Evolutionary conservation across 2,329 filamentous ascomycete species (phyloP), one percentile per base, ranked within the genome.

Genomic region (Fusarium beomiforme): DNA sequence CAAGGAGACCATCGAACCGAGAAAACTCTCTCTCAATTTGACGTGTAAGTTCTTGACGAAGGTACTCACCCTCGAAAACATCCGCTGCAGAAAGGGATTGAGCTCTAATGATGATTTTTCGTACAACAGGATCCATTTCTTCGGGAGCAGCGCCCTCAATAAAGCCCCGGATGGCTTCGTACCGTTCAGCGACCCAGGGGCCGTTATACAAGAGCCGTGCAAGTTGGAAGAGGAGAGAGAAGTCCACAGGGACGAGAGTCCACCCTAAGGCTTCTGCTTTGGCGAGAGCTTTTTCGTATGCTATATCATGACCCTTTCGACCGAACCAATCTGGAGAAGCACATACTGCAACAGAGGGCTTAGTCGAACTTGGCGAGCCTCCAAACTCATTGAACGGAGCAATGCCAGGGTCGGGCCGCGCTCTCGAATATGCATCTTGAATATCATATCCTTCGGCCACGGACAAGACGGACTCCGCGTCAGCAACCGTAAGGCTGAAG

Each of bases 151-250:
- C 54, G 5, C 47, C 60, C 21, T 82, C 78, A 62, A 87, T 85
- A 50, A 89, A 81, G 37, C 80, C 73, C 8, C 80, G 77, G 36
- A 87, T 87, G 17, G 86, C 84, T 6, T 85, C 84, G 64, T 88
- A 86, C 19, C 88, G 83, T 73, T 90, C 88, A 3, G 84, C 85
- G 3, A 90, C 86, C 76, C 89, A 86, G 0, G 87, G 85, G 0
- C 87, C 87, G 24, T 86, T 84, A 72, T 90, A 90, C 1, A 90
- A 79, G 4, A 90, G 80, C 53, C 84, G 79, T 5, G 85, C 87
- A 7, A 86, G 87, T 53, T 83, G 81, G 59, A 88, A 84, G 41
- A 90, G 86, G 4, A 81, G 76, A 2, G 78, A 71, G 77, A 87
- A 89, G 70, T 88, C 84, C 26, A 84, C 77, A 4, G 83, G 77